Base-by-base conservation (phyloP, 2,329 filamentous ascomycete species). In the Lasiodiplodia gonubiensis region DNA sequence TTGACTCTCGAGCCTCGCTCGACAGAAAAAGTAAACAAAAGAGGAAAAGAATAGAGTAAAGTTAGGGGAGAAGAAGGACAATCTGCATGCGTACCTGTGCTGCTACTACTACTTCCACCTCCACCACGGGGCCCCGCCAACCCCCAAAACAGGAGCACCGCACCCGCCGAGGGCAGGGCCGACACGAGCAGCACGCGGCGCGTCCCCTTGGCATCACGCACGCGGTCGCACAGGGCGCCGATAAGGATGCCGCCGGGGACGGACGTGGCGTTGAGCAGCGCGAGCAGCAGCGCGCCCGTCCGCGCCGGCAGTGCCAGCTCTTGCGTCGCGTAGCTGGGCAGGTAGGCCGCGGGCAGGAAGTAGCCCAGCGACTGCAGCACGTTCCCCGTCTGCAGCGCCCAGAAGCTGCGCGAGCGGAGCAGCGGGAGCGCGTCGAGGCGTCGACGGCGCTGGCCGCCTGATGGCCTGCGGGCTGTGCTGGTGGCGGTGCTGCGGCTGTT, bases 261-360 rank as follows among this genome's bases (percentile, higher is more conserved):
- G 5, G 74, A 74, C 27, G 78, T 76, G 18, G 72, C 74, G 68
- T 82, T 83, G 55, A 80, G 72, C 8, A 82, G 72, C 5, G 79
- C 76, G 54, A 83, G 71, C 1, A 78, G 77, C 7, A 81, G 70
- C 0, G 79, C 77, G 37, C 78, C 76, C 35, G 77, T 70, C 6
- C 78, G 70, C 18, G 69, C 69, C 2, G 75, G 8, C 78, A 77
- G 4, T 16, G 57, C 57, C 82, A 71, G 0, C 75, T 72, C 25
- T 21, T 42, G 2, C 73, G 71, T n/a, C 80, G 80, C 68, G 77
- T 81, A 0, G 78, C 39, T 73, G 6, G 81, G 80, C 21, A 84
- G 73, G 67, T 81, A 83, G 18, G 82, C 76, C 1, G 74, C 72
- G 8, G 81, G 81, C 16, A 83, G 71, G 71, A 83, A 82, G 71